These are phyloP conservation scores for Astragalus glycyphyllos DNA, from an alignment of 306 rosid species.

Conservation along the genomic window DNA sequence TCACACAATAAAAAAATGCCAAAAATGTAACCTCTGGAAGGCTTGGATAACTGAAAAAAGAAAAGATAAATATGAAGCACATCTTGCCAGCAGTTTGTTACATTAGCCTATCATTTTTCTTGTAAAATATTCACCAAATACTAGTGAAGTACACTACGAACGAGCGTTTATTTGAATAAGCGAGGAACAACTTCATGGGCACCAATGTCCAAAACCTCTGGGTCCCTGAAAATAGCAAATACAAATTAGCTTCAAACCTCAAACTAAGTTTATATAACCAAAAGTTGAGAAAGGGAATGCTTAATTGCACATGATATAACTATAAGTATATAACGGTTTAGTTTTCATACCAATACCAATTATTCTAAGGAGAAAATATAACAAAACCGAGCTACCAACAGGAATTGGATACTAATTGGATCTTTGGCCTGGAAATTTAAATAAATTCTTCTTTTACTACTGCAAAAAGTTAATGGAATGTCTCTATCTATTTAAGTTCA, in stretches of 20 bases:
- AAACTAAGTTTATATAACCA: constrained; percentile 8
- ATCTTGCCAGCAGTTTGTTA: constrained; percentile 39
- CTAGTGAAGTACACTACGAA: constrained; percentile 44
- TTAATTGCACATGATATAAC: too few species aligned
- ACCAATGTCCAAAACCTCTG: constrained; percentile 79
- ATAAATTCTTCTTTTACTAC: too few species aligned
- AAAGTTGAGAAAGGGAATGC: too few species aligned
- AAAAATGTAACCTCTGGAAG: constrained; percentile 33
- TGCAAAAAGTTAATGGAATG: too few species aligned
- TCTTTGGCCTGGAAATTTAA: too few species aligned
- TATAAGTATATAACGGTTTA: too few species aligned
- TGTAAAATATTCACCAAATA: constrained; percentile 37
- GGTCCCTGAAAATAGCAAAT: constrained; percentile 66
- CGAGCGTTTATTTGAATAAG: constrained; percentile 58
- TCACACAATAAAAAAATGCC: constrained; percentile 26
- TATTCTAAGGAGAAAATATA: background rate
- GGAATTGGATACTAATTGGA: too few species aligned
- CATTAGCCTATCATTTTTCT: constrained; percentile 39
- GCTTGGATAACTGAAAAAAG: constrained; percentile 17
- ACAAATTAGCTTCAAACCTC: constrained; percentile 32
- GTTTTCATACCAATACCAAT: background rate
- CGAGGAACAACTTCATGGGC: constrained; percentile 87
- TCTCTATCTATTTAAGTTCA: too few species aligned
- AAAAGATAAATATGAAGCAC: constrained; percentile 43
- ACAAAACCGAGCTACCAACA: too few species aligned